Evolutionary conservation across 768 basidiomycete species (phyloP).

Genomic region (Pisolithus tinctorius): DNA sequence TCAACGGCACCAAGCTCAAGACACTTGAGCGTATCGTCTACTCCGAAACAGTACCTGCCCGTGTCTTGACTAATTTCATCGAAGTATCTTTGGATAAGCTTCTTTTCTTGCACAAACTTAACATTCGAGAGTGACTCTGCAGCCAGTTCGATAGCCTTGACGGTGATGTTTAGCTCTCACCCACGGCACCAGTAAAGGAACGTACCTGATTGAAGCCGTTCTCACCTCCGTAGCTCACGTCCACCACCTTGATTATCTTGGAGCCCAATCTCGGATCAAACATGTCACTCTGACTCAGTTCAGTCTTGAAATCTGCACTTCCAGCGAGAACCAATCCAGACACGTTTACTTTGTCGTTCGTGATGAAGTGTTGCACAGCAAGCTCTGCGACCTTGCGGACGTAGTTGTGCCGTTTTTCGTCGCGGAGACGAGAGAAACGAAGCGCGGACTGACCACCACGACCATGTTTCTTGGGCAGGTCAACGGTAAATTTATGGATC

Average conservation of each 20-base stretch:
- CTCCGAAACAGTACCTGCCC: conserved; percentile 94
- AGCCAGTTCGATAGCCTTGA: conserved; percentile 91
- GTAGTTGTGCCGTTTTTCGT: conserved; percentile 99
- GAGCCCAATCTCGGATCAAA: conserved; percentile 84
- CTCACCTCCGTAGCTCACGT: conserved; percentile 97
- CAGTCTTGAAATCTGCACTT: conserved; percentile 98
- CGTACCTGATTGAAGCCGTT: conserved; percentile 98
- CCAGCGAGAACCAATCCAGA: conserved; percentile 94
- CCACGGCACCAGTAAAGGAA: not conserved
- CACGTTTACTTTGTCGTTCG: conserved; percentile 97
- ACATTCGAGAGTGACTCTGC: conserved; percentile 95
- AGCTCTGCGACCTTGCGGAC: conserved; percentile 97
- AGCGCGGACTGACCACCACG: conserved; percentile 99
- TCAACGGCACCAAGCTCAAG: conserved; percentile 96
- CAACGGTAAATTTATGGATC: conserved; percentile 97
- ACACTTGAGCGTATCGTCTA: conserved; percentile 93
- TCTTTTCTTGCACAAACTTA: conserved; percentile 99
- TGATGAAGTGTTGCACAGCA: conserved; percentile 97
- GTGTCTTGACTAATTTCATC: conserved; percentile 99
- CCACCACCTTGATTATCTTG: conserved; percentile 96
- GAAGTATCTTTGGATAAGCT: conserved; percentile 95
- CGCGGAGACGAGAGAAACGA: conserved; percentile 98
- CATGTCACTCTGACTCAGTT: conserved; percentile 93
- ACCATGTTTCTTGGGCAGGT: conserved; percentile 98
- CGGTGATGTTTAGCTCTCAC: conserved; percentile 1